Evolutionary conservation across 2,329 filamentous ascomycete genomes (phyloP).

Genomic region (Pyricularia grisea): DNA sequence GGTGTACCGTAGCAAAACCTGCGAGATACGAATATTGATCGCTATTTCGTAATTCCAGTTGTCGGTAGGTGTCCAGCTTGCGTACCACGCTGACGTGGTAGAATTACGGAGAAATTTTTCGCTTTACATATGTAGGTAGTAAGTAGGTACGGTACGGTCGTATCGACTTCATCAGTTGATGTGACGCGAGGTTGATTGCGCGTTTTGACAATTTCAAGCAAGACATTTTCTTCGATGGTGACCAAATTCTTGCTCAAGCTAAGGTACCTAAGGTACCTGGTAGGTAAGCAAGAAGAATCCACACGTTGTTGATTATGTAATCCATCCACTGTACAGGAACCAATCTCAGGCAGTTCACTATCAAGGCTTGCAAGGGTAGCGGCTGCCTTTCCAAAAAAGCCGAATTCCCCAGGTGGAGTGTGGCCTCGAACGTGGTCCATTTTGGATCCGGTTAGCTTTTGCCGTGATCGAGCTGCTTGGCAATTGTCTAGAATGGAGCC

Average conservation of each 20-base stretch:
- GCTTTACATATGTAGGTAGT: background rate
- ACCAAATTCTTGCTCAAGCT: background rate
- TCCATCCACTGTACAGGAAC: background rate
- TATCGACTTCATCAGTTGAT: background rate
- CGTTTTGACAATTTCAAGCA: background rate
- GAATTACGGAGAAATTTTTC: background rate
- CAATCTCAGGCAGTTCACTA: too few relatives aligned
- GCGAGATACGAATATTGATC: background rate
- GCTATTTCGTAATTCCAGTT: background rate
- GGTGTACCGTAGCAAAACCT: background rate
- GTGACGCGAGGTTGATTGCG: background rate
- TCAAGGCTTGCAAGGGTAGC: background rate
- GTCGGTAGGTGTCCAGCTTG: background rate
- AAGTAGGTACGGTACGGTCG: too few relatives aligned
- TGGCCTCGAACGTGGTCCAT: background rate
- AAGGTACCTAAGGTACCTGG: too few relatives aligned
- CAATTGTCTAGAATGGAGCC: background rate
- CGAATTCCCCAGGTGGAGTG: background rate
- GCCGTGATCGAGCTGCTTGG: background rate
- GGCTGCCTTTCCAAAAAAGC: background rate
- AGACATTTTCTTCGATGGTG: background rate
- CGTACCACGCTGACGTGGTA: background rate
- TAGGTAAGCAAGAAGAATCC: too few relatives aligned
- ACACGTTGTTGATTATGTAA: background rate
- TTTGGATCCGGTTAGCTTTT: background rate